Evolutionary conservation across 805 yeast genomes (phyloP).

Genomic region (Cyberlindnera americana): DNA sequence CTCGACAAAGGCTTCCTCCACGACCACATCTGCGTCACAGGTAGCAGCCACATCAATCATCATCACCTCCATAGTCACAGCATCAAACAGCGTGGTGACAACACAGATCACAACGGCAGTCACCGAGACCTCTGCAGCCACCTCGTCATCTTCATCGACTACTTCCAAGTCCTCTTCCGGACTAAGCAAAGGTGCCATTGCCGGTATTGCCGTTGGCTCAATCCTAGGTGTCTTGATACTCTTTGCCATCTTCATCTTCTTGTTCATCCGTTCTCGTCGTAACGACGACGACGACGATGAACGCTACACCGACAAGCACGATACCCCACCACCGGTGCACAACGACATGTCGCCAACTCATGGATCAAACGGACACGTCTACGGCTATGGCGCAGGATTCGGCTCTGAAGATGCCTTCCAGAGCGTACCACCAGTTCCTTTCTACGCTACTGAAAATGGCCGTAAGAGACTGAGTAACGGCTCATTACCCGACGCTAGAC

Average conservation of each 20-base stretch:
- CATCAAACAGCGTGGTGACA: slow-evolving; percentile 16
- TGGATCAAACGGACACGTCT: background rate
- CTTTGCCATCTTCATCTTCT: slow-evolving; percentile 22
- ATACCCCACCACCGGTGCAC: slow-evolving; percentile 14
- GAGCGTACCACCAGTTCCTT: slow-evolving; percentile 16
- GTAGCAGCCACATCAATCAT: slow-evolving; percentile 7
- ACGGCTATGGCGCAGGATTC: slow-evolving; percentile 8
- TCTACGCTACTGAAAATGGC: slow-evolving; percentile 30
- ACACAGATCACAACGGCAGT: slow-evolving; percentile 14
- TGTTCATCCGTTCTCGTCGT: slow-evolving; percentile 19
- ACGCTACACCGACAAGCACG: slow-evolving; percentile 10
- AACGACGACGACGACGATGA: slow-evolving; percentile 21
- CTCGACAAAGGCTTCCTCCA: slow-evolving; percentile 5
- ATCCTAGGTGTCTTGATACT: slow-evolving; percentile 43
- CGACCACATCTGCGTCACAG: background rate
- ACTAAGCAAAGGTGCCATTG: slow-evolving; percentile 46
- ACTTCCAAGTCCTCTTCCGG: slow-evolving; percentile 11
- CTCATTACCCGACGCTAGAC: slow-evolving; percentile 50
- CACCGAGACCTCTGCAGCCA: background rate
- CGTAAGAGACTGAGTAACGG: slow-evolving; percentile 52
- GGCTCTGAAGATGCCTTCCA: slow-evolving; percentile 14
- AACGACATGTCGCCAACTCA: slow-evolving; percentile 14
- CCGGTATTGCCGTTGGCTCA: slow-evolving; percentile 57
- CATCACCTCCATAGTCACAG: slow-evolving; percentile 20
- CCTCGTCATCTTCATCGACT: slow-evolving; percentile 12